Conservation (phyloP, 2,329 filamentous ascomycete species). For the Tricladium varicosporioides region DNA sequence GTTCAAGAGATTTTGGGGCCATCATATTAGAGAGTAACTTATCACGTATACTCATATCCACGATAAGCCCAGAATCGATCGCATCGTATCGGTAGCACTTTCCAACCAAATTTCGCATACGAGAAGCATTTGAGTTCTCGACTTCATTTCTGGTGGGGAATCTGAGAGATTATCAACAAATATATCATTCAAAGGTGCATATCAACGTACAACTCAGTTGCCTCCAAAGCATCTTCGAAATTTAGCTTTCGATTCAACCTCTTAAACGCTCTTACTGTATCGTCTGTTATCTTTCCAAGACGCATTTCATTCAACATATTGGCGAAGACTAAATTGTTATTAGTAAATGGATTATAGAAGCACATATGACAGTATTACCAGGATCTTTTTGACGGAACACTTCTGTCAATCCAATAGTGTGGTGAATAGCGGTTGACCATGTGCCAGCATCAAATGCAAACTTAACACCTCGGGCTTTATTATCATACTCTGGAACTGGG, state of each 20-base stretch:
- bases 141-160: constrained; percentile 92
- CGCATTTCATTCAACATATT: constrained; percentile 98
- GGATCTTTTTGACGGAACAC: constrained; percentile 94
- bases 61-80: constrained; percentile 66
- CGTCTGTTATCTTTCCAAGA: constrained; percentile 73
- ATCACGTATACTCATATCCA: constrained; percentile 67
- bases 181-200: not conserved
- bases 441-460: constrained; percentile 92
- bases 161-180: constrained; percentile 38
- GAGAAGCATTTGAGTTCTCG: constrained; percentile 75
- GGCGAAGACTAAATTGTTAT: constrained; percentile 65
- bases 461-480: constrained; percentile 62
- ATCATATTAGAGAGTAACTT: constrained; percentile 87
- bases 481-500: constrained; percentile 75
- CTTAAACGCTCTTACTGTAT: constrained; percentile 75
- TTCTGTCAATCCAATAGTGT: constrained; percentile 92
- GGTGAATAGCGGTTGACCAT: constrained; percentile 89
- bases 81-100: constrained; percentile 68
- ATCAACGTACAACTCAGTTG: constrained; percentile 73
- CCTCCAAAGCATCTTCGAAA: constrained; percentile 72
- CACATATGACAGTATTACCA: constrained; percentile 43
- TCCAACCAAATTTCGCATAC: constrained; percentile 71
- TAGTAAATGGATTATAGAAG: constrained; percentile 18
- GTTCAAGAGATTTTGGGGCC: constrained; percentile 74
- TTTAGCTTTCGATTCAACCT: constrained; percentile 67